Base-by-base conservation (phyloP, 192 early-diverging fungal genomes). In the Umbelopsis sp. region DNA sequence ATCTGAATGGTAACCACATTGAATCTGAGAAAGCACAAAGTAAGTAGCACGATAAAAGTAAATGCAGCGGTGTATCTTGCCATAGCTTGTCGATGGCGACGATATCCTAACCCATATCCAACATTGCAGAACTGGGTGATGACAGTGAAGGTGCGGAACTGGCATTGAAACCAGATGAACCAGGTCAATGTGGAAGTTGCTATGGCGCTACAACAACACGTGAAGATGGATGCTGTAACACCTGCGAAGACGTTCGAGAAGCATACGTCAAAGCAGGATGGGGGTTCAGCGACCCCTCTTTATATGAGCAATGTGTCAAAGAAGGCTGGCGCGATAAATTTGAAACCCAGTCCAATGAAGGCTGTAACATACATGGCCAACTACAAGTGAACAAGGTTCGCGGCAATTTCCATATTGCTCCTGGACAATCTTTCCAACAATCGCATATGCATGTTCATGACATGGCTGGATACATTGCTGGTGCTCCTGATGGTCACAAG, bases 341-440 rank as follows among this genome's bases (percentile, higher is more conserved):
- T 50, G 83, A 86, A 50, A 85, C 83, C 41, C 95, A 96, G 78
- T 84, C 84, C 11, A 88, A 93, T 71, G 96, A 98, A 81, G 97
- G 96, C 22, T 98, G 97, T 76, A 88, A 92, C 70, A 80, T 98
- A 44, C 84, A 85, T 25, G 97, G 97, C 4, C 80, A 82, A 53
- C 74, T 97, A 24, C 76, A 85, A 41, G 93, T 98, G 43, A 97
- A 96, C 81, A 96, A 96, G 83, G 94, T 97, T 11, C 83, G 92
- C 22, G 97, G 97, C 45, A 96, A 96, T 71, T 91, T 97, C 74
- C 97, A 97, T 80, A 87, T 97, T 77, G 91, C 95, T 10, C 95
- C 96, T 14, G 96, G 97, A 51, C 88, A 91, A 52, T 87, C 86
- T 3, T 93, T 94, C 77, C 82, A 90, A 68, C 84, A 85, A n/a